Conservation (phyloP, 495 filamentous ascomycete species). For the Trichoderma asperelloides region DNA sequence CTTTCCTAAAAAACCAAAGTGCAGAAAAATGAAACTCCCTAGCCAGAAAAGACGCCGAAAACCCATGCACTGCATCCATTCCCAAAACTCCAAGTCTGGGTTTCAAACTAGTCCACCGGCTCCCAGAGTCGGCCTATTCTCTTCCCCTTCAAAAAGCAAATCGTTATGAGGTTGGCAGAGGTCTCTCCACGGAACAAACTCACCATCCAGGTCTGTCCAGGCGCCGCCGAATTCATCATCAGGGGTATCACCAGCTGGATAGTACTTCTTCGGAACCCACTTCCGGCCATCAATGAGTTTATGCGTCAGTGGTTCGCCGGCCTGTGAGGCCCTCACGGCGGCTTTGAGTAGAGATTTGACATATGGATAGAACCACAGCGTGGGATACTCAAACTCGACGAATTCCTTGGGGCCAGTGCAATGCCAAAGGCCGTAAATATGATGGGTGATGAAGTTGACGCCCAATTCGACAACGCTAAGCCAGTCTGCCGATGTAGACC, state of each 20-base stretch:
- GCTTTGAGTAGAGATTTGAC: constrained; percentile 15
- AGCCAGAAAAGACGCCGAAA: not conserved
- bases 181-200: constrained; percentile 13
- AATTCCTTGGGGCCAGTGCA: constrained; percentile 18
- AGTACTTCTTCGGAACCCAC: constrained; percentile 15
- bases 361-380: constrained; percentile 17
- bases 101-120: not conserved
- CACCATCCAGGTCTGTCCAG: constrained; percentile 14
- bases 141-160: not conserved
- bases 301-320: constrained; percentile 9
- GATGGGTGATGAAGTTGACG: constrained; percentile 16
- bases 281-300: constrained; percentile 13
- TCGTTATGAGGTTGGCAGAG: constrained; percentile 11
- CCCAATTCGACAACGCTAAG: constrained; percentile 14
- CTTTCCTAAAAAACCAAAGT: too few species aligned
- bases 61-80: not conserved
- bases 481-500: constrained; percentile 5
- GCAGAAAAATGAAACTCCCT: too few species aligned
- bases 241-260: constrained; percentile 8
- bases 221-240: constrained; percentile 9
- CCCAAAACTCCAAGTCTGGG: not conserved
- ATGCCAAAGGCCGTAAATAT: constrained; percentile 15
- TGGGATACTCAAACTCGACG: constrained; percentile 14
- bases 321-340: constrained; percentile 6
- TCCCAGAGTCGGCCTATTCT: not conserved